Percentiles rank a stretch among this genome's conserved stretches.
Evolutionary conservation across 2,329 filamentous ascomycete species (phyloP).

Genomic region (Xylariaceae sp.): DNA sequence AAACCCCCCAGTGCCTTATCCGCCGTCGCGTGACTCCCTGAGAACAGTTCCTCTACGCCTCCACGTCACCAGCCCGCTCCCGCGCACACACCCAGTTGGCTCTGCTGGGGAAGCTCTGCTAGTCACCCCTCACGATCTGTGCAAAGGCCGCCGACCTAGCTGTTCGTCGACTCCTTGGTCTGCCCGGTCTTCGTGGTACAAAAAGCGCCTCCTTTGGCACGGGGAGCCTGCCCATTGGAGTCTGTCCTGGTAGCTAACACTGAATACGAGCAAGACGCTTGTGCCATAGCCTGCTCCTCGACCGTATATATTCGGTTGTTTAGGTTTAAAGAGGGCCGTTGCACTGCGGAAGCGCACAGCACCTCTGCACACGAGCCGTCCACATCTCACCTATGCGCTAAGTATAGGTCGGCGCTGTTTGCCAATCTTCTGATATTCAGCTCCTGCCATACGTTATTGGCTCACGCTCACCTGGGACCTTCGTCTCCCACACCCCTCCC

Average conservation of each 20-base stretch:
- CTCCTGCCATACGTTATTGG: constrained; percentile 28
- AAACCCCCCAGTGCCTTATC: constrained; percentile 36
- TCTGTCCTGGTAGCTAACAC: constrained; percentile 25
- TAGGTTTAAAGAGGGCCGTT: constrained; percentile 28
- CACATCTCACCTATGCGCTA: constrained; percentile 28
- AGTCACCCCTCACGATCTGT: constrained; percentile 28
- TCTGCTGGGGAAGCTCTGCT: constrained; percentile 25
- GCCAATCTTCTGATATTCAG: constrained; percentile 24
- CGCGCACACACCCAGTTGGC: constrained; percentile 18
- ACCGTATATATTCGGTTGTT: constrained; percentile 24
- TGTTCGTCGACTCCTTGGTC: constrained; percentile 27
- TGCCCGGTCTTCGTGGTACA: constrained; percentile 30
- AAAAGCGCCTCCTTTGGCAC: constrained; percentile 32
- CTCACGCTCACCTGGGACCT: constrained; percentile 25
- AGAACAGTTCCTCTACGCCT: constrained; percentile 27
- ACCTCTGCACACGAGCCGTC: constrained; percentile 26
- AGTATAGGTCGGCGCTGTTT: constrained; percentile 27
- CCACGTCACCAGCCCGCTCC: constrained; percentile 29
- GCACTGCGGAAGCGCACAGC: constrained; percentile 33
- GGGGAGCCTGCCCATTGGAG: constrained; percentile 34
- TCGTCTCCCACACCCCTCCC: constrained; percentile 25
- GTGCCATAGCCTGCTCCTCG: constrained; percentile 26
- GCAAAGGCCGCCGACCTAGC: constrained; percentile 29
- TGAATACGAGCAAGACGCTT: constrained; percentile 34
- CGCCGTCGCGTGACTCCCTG: constrained; percentile 35